These are phyloP conservation scores for Dioscorea zingiberensis DNA, from an alignment of 106 monocot species.

Conservation along the genomic window DNA sequence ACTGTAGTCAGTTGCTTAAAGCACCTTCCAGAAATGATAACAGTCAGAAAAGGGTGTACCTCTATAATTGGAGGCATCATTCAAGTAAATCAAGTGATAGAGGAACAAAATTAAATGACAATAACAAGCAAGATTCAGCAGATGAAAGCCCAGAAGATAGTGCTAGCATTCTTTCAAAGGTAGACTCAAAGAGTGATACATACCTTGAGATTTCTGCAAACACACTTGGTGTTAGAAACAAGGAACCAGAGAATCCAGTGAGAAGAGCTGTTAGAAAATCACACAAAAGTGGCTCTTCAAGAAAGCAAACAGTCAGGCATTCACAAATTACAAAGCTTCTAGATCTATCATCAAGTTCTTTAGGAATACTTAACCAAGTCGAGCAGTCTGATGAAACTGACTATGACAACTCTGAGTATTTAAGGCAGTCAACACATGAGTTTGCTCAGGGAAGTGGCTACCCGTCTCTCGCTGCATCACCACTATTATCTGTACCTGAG, in stretches of 20 bases:
- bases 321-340: constrained; percentile 26
- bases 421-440: constrained; percentile 15
- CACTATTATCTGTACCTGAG: constrained; percentile 52
- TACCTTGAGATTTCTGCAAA: constrained; percentile 24
- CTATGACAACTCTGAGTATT: constrained; percentile 42
- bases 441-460: constrained; percentile 21
- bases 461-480: constrained; percentile 55
- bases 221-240: constrained; percentile 4
- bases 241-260: constrained; percentile 10
- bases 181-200: constrained; percentile 22
- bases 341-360: constrained; percentile 27
- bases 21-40: constrained; percentile 27
- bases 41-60: constrained; percentile 49
- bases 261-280: constrained; percentile 36
- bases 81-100: constrained; percentile 60
- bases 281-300: constrained; percentile 28
- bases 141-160: constrained; percentile 24
- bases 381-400: constrained; percentile 55
- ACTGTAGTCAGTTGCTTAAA: constrained; percentile 9
- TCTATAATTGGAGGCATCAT: constrained; percentile 76
- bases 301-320: constrained; percentile 16
- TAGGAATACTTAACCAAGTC: constrained; percentile 25
- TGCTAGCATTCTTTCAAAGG: constrained; percentile 18
- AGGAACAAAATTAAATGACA: constrained; percentile 39
- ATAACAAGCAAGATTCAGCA: constrained; percentile 26